Conservation (phyloP, 2,329 filamentous ascomycete species). For the Microsporum ferrugineum region DNA sequence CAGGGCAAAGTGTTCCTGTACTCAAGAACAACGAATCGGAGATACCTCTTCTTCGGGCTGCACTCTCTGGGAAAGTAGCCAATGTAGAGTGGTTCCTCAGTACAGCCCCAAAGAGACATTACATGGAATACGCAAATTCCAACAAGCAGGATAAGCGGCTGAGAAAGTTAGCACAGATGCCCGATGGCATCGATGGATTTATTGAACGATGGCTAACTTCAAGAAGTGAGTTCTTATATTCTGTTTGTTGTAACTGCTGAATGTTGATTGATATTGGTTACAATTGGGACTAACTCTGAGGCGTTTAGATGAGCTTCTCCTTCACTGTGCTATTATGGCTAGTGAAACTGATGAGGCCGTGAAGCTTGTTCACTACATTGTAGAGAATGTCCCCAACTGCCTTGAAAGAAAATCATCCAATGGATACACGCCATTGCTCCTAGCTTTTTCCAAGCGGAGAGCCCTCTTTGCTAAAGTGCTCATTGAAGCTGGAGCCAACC, state of each 20-base stretch:
- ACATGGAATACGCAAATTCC: conserved; percentile 55
- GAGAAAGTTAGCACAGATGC: conserved; percentile 47
- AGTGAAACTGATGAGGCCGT: conserved; percentile 33
- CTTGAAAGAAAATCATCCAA: conserved; percentile 46
- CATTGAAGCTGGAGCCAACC: conserved; percentile 57
- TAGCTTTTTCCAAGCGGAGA: conserved; percentile 47
- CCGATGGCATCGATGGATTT: conserved; percentile 52
- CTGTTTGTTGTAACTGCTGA: background rate
- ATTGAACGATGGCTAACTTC: conserved; percentile 40
- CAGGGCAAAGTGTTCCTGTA: conserved; percentile 16
- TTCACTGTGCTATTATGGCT: conserved; percentile 54
- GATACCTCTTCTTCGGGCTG: conserved; percentile 22
- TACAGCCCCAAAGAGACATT: conserved; percentile 55
- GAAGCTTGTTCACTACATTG: conserved; percentile 52
- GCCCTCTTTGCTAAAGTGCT: conserved; percentile 42
- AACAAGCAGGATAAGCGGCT: conserved; percentile 52
- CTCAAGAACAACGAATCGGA: background rate
- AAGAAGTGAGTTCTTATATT: conserved; percentile 37
- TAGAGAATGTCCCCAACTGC: conserved; percentile 49
- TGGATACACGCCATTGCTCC: conserved; percentile 51
- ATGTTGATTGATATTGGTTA: background rate
- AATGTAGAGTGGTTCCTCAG: conserved; percentile 67
- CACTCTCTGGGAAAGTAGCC: conserved; percentile 45
- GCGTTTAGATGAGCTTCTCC: conserved; percentile 38
- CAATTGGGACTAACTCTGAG: background rate